Evolutionary conservation across 768 basidiomycete genomes (phyloP).

Genomic region (Rickenella mellea): DNA sequence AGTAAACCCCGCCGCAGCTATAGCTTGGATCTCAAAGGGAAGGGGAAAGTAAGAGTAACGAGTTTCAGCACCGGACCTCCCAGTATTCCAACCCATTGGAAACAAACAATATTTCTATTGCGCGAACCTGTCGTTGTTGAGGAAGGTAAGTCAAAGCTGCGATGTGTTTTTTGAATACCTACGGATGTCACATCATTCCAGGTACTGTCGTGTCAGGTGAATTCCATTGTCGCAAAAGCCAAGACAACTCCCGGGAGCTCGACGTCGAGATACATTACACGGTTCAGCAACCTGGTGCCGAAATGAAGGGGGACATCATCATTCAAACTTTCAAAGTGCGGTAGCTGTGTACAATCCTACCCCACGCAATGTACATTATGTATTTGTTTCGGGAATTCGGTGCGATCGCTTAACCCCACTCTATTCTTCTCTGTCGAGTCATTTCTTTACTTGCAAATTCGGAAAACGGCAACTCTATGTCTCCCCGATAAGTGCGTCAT

Average conservation of each 20-base stretch:
- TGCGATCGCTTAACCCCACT: too few species aligned
- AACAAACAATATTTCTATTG: conserved; percentile 86
- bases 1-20: conserved; percentile 52
- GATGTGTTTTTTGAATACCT: too few species aligned
- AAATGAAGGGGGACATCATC: conserved; percentile 30
- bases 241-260: conserved; percentile 74
- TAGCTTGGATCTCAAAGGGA: conserved; percentile 31
- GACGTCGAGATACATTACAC: conserved; percentile 84
- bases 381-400: too few species aligned
- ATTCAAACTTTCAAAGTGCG: conserved; percentile 78
- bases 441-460: too few species aligned
- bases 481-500: too few species aligned
- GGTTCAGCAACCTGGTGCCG: conserved; percentile 23
- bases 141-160: conserved; percentile 50
- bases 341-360: too few species aligned
- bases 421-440: too few species aligned
- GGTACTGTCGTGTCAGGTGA: conserved; percentile 67
- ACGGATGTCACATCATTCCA: too few species aligned
- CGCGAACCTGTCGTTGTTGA: conserved; percentile 66
- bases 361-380: too few species aligned
- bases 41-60: conserved; percentile 27
- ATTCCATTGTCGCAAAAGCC: conserved; percentile 80
- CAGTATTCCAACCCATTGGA: conserved; percentile 92
- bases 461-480: too few species aligned
- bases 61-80: conserved; percentile 89